Percentiles rank a stretch among this genome's conserved stretches.
Evolutionary conservation across 2,329 filamentous ascomycete genomes (phyloP).

Genomic region (Fusarium graminum): DNA sequence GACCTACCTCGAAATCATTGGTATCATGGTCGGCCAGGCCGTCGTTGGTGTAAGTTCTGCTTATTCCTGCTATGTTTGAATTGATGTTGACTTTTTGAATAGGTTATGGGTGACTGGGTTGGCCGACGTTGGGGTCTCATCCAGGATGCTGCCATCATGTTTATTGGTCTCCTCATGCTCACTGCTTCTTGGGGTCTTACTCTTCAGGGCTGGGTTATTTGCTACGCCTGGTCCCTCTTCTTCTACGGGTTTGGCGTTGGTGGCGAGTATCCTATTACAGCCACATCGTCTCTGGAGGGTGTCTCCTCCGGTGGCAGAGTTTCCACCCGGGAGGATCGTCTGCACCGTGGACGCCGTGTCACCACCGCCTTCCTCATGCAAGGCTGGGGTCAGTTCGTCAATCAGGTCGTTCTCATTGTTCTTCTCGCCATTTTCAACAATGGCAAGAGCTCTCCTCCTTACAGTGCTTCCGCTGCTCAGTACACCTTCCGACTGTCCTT

Average conservation of each 20-base stretch:
- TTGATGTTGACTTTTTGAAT: constrained; percentile 27
- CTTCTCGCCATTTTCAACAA: constrained; percentile 90
- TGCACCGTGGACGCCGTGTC: constrained; percentile 95
- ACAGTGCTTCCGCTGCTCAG: constrained; percentile 81
- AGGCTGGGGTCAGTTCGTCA: constrained; percentile 96
- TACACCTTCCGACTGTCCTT: constrained; percentile 95
- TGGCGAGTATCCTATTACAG: constrained; percentile 96
- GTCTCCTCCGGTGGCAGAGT: constrained; percentile 86
- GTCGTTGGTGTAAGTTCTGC: constrained; percentile 76
- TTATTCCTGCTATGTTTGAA: constrained; percentile 6
- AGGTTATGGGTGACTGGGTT: constrained; percentile 77
- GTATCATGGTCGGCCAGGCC: constrained; percentile 95
- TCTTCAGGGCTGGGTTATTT: constrained; percentile 95
- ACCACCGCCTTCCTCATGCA: constrained; percentile 98
- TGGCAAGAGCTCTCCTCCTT: constrained; percentile 78
- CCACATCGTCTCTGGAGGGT: constrained; percentile 94
- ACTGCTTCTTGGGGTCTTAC: constrained; percentile 90
- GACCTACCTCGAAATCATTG: constrained; percentile 91
- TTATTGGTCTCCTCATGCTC: constrained; percentile 90
- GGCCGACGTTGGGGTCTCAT: constrained; percentile 96
- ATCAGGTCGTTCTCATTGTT: constrained; percentile 90
- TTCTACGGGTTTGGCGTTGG: constrained; percentile 77
- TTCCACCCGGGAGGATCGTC: constrained; percentile 90
- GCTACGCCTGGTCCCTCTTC: constrained; percentile 95
- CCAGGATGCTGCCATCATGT: constrained; percentile 94